Evolutionary conservation across 768 basidiomycete genomes (phyloP).

Genomic region (Tylopilus intermedius): DNA sequence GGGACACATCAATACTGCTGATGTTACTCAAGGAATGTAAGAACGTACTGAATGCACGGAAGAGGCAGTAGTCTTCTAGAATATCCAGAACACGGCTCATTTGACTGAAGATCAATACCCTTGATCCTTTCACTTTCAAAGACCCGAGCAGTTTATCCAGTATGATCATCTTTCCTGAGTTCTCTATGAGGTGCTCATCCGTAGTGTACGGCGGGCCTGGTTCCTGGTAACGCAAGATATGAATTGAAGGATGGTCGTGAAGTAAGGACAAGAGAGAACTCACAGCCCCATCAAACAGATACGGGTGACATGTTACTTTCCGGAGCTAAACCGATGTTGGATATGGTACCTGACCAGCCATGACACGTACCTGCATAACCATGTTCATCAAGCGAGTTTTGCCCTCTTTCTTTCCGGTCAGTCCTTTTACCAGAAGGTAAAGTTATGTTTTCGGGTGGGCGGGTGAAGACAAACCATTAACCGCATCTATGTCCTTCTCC

Average conservation of each 20-base stretch:
- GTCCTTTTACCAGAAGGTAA: conserved; percentile 39
- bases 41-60: conserved; percentile 76
- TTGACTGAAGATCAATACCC: conserved; percentile 96
- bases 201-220: conserved; percentile 98
- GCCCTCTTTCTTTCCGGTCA: conserved; percentile 96
- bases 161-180: conserved; percentile 96
- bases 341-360: background rate
- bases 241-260: background rate
- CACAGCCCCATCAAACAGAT: conserved; percentile 90
- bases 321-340: conserved; percentile 41
- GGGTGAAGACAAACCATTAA: conserved; percentile 61
- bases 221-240: conserved; percentile 47
- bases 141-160: conserved; percentile 85
- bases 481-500: conserved; percentile 98
- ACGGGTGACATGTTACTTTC: conserved; percentile 88
- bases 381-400: conserved; percentile 98
- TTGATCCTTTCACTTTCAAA: conserved; percentile 91
- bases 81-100: conserved; percentile 99
- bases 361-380: conserved; percentile 84
- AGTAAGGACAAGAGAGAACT: conserved; percentile 16
- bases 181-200: conserved; percentile 91
- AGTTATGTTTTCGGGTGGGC: background rate
- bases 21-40: background rate
- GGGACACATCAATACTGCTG: conserved; percentile 2
- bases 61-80: conserved; percentile 94